Evolutionary conservation across 2,329 filamentous ascomycete genomes (phyloP), one percentile per base, ranked within the genome.

Genomic region (Orbilia brochopaga): DNA sequence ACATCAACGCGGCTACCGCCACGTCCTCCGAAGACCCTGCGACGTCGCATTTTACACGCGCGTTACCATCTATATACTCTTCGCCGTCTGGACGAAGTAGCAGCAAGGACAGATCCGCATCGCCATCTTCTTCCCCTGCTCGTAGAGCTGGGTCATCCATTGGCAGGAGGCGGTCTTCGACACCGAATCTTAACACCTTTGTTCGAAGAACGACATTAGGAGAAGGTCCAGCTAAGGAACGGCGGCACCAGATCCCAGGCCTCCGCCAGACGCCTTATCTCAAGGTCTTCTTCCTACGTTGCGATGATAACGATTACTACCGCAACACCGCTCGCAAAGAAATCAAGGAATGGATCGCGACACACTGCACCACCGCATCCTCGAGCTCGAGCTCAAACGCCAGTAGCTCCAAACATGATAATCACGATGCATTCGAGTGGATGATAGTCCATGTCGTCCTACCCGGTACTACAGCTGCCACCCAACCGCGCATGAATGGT

Each of bases 361-460:
- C 85, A 5, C 85, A 95, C 74, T 87, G 88, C 0, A 82, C 85
- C 0, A 82, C 86, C 1, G 81, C 85, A 65, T 82, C 81, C 67
- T 84, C 83, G 58, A 85, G 86, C 5, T 69, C 57, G 27, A 72
- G 75, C 19, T 75, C 74, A 21, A 77, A 79, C 65, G 76, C 76
- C 27, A 78, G 81, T 30, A 79, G 81, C 19, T 90, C 83, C 77
- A 88, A 86, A 19, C 88, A 92, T 77, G 93, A 97, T 78, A 94
- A 95, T 73, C 94, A 99, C 78, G 93, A 99, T 81, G 93, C 94
- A 0, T 96, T 90, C 76, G 94, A 99, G 79, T 97, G 92, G 90
- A 83, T 99, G 74, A 90, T 99, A 61, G 78, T 99, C 21, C 94
- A 99, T 79, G 90, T 99, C 24, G 90, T 97, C 11, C 83, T 96